Conservation (phyloP, 768 basidiomycete genomes). For the Lactifluus hygrophoroides region DNA sequence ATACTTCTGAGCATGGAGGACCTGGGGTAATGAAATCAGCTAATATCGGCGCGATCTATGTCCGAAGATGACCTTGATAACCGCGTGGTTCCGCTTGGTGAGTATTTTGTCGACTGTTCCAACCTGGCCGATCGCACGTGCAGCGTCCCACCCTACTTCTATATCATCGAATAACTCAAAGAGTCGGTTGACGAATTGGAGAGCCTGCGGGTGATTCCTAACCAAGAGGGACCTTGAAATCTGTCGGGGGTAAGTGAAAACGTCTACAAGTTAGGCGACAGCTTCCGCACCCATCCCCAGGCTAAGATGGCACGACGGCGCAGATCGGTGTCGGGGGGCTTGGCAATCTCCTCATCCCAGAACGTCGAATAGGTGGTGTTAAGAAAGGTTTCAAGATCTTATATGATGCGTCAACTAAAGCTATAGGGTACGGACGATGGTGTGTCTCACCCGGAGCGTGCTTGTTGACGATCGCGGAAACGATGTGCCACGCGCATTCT, state of each 20-base stretch:
- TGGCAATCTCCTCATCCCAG: conserved; percentile 41
- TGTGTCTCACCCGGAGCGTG: conserved; percentile 48
- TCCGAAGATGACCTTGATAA: conserved; percentile 50
- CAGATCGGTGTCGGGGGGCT: conserved; percentile 26
- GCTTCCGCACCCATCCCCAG: conserved; percentile 59
- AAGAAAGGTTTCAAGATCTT: conserved; percentile 44
- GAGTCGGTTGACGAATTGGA: conserved; percentile 50
- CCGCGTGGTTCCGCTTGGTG: conserved; percentile 69
- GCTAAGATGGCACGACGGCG: conserved; percentile 45
- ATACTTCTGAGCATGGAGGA: conserved; percentile 69
- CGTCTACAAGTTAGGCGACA: not conserved
- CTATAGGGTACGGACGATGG: not conserved
- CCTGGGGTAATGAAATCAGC: conserved; percentile 32
- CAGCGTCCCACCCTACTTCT: conserved; percentile 61
- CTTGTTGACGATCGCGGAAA: conserved; percentile 75
- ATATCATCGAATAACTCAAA: conserved; percentile 65
- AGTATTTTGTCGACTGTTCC: conserved; percentile 52
- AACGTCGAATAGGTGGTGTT: conserved; percentile 35
- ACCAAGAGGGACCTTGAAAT: conserved; percentile 73
- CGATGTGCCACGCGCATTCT: conserved; percentile 44
- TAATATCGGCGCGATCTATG: not conserved
- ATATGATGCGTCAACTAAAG: conserved; percentile 1
- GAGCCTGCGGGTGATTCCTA: conserved; percentile 53
- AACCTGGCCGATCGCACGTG: conserved; percentile 63
- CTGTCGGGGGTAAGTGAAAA: conserved; percentile 32